Percentiles rank a stretch among this genome's conserved stretches.
Conservation (phyloP, 306 rosid species). For the Benincasa hispida region DNA sequence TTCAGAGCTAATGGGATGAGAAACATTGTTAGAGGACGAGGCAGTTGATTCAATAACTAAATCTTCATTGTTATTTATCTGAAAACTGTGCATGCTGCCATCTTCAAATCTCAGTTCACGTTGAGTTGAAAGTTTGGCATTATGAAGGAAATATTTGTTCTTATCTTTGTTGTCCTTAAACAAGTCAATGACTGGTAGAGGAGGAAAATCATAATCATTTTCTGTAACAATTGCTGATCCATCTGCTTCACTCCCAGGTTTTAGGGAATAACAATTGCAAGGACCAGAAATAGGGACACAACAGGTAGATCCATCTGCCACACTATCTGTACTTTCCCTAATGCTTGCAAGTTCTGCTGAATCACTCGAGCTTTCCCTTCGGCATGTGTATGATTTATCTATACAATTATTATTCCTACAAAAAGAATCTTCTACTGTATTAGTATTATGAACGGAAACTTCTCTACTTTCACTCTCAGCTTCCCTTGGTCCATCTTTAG, state of each 20-base stretch:
- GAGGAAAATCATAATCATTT: slow-evolving; percentile 53
- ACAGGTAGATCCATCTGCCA: slow-evolving; percentile 28
- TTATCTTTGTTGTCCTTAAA: slow-evolving; percentile 37
- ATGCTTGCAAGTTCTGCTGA: slow-evolving; percentile 37
- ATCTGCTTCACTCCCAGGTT: slow-evolving; percentile 35
- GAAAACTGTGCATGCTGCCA: slow-evolving; percentile 61
- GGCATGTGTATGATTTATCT: slow-evolving; percentile 27
- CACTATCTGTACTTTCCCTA: slow-evolving; percentile 45
- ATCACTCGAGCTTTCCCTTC: slow-evolving; percentile 41
- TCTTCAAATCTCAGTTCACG: slow-evolving; percentile 35
- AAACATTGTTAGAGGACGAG: slow-evolving; percentile 27
- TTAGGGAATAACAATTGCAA: slow-evolving; percentile 30
- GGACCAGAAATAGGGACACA: slow-evolving; percentile 25
- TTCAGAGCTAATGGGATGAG: slow-evolving; percentile 33
- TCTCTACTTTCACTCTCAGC: slow-evolving; percentile 34
- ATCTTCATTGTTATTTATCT: slow-evolving; percentile 55
- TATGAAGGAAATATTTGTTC: slow-evolving; percentile 20
- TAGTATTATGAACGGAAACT: slow-evolving; percentile 29
- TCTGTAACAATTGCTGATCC: slow-evolving; percentile 30
- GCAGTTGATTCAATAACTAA: slow-evolving; percentile 52
- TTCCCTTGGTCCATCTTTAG: slow-evolving; percentile 38
- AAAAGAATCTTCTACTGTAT: slow-evolving; percentile 29
- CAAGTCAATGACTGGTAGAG: slow-evolving; percentile 48
- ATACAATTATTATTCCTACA: slow-evolving; percentile 34
- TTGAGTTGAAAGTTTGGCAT: slow-evolving; percentile 21